Percentiles rank a stretch among this genome's conserved stretches.
Conservation (phyloP, 2,329 filamentous ascomycete genomes). For the Akanthomyces muscarius region DNA sequence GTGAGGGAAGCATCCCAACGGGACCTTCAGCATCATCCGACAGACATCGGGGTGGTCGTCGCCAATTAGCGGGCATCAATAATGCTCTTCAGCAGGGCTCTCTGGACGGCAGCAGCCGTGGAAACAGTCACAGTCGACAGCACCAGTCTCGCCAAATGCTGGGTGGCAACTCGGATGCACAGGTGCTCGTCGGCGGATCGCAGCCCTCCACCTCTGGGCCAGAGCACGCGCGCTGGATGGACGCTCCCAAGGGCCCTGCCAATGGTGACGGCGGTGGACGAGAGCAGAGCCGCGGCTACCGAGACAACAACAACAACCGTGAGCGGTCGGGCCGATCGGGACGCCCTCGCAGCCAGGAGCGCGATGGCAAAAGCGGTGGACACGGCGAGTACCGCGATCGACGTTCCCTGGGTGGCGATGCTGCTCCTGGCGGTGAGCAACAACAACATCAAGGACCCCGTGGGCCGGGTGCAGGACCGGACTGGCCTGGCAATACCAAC, state of each 20-base stretch:
- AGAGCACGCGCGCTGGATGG: conserved; percentile 39
- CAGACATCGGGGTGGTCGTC: conserved; percentile 39
- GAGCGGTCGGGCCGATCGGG: conserved; percentile 38
- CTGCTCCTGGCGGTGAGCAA: conserved; percentile 22
- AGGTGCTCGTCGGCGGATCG: conserved; percentile 53
- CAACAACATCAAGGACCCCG: conserved; percentile 26
- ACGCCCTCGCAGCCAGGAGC: conserved; percentile 49
- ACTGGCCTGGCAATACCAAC: conserved; percentile 12
- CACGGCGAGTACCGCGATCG: conserved; percentile 45
- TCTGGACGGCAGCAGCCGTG: conserved; percentile 32
- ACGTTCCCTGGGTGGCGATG: conserved; percentile 32
- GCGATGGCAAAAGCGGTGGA: conserved; percentile 41
- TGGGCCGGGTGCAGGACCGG: conserved; percentile 21
- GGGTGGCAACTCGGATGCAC: conserved; percentile 49
- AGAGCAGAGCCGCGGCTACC: conserved; percentile 41
- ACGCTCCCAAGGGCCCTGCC: conserved; percentile 29
- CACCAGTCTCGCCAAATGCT: conserved; percentile 40
- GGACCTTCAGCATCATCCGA: conserved; percentile 36
- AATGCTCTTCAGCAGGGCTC: conserved; percentile 50
- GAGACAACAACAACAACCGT: conserved; percentile 39
- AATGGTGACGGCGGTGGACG: conserved; percentile 30
- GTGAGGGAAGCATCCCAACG: conserved; percentile 31
- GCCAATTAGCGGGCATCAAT: conserved; percentile 58
- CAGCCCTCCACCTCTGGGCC: conserved; percentile 44
- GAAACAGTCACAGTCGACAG: conserved; percentile 23